Percentiles rank a stretch among this genome's conserved stretches.
phyloP scores from a whole-genome alignment of 208 protist genomes.

The Trichomonas vaginalis region DNA sequence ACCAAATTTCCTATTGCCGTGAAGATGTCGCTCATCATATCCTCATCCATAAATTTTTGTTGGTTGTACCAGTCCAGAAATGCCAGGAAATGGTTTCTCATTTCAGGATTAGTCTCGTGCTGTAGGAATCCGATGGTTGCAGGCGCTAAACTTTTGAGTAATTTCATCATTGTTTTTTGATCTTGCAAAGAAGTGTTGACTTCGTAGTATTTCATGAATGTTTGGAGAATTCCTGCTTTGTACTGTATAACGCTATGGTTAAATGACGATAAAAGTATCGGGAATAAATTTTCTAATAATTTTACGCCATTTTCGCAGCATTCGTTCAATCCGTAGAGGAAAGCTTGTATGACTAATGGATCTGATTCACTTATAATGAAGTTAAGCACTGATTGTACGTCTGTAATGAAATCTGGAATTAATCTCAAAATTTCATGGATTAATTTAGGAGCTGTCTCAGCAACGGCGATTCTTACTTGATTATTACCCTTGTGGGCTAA shows the following conservation, averaged over 20 bases:
- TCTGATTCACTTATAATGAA: background rate
- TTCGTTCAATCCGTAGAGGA: background rate
- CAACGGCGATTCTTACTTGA: background rate
- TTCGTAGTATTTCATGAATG: background rate
- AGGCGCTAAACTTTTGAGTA: background rate
- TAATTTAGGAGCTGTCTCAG: background rate
- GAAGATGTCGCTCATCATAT: background rate
- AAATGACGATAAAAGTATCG: background rate
- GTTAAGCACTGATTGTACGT: background rate
- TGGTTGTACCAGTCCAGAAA: background rate
- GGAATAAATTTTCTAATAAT: background rate
- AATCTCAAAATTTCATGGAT: background rate
- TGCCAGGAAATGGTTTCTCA: background rate
- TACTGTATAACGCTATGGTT: background rate
- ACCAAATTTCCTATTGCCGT: background rate
- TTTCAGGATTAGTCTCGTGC: background rate
- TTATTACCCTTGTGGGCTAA: background rate
- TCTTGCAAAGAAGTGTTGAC: background rate
- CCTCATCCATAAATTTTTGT: background rate
- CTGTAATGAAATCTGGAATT: background rate
- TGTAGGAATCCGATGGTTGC: background rate
- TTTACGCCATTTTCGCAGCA: background rate
- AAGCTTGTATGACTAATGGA: background rate
- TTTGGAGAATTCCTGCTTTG: background rate
- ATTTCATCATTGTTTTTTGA: background rate